These are phyloP conservation scores for Coemansia sp. DNA, from an alignment of 192 early-diverging fungal genomes.

Conservation along the genomic window DNA sequence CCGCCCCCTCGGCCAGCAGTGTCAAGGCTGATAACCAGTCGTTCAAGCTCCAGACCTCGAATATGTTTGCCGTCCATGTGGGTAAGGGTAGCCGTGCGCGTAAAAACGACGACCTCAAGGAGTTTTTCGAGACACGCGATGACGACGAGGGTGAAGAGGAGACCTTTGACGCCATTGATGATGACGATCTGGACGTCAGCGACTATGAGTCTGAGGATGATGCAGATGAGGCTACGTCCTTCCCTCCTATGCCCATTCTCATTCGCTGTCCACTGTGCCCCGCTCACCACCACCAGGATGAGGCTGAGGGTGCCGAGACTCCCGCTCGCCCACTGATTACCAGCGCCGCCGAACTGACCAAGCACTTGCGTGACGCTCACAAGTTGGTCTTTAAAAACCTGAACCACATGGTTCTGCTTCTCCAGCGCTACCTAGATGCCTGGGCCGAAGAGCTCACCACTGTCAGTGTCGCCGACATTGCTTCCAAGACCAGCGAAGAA, in stretches of 20 bases:
- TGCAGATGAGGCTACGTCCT: slow-evolving; percentile 33
- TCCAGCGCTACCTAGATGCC: slow-evolving; percentile 72
- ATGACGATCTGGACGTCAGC: slow-evolving; percentile 39
- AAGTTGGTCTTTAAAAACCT: slow-evolving; percentile 65
- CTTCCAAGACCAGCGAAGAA: slow-evolving; percentile 9
- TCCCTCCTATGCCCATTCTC: slow-evolving; percentile 54
- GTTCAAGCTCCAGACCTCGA: slow-evolving; percentile 38
- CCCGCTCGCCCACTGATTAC: slow-evolving; percentile 34
- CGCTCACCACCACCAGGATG: slow-evolving; percentile 25
- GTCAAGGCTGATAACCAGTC: slow-evolving; percentile 4
- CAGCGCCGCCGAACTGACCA: slow-evolving; percentile 63
- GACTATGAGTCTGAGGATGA: slow-evolving; percentile 53
- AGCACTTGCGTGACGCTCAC: slow-evolving; percentile 68
- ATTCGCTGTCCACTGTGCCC: slow-evolving; percentile 69
- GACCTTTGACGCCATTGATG: slow-evolving; percentile 41
- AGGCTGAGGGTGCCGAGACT: neutral
- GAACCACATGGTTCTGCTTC: slow-evolving; percentile 73
- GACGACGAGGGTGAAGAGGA: slow-evolving; percentile 34
- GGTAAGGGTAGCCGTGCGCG: slow-evolving; percentile 42
- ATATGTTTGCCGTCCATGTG: slow-evolving; percentile 45
- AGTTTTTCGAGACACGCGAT: slow-evolving; percentile 44
- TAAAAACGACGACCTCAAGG: slow-evolving; percentile 41
- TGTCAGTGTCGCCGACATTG: slow-evolving; percentile 6
- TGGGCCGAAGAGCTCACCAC: slow-evolving; percentile 64
- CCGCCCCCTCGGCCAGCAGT: slow-evolving; percentile 8